Evolutionary conservation across 2,329 filamentous ascomycete species (phyloP), one percentile per base, ranked within the genome.

Genomic region (Meredithiella fracta): DNA sequence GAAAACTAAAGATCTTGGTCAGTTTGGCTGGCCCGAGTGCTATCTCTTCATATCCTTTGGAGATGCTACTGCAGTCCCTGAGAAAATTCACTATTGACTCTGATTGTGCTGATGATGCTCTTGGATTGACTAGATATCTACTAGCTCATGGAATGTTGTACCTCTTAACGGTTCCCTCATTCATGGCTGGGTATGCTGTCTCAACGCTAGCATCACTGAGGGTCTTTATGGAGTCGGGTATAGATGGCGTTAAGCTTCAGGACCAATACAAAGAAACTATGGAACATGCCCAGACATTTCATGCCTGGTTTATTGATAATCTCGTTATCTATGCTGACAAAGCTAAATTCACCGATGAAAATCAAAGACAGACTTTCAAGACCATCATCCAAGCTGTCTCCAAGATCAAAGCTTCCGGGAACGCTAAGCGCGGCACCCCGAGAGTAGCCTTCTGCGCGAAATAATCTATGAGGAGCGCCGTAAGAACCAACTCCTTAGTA

Each of bases 41-140:
- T n/a, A 73, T 84, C 23, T 72, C 79, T 42, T 85, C 84, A 0
- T 97, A 97, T 64, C 86, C 88, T 9, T 67, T 96, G 14, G 87
- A 98, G 66, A 92, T 96, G 86, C 74, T 94, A 0, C 73, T 98
- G 1, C 86, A 89, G 63, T 83, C 85, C 1, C 73, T 95, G 20
- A 77, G 85, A 8, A 80, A 82, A 0, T 94, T 89, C 61, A 72
- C 97, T 4, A 83, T 83, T 1, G 84, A 97, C 62, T 76, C 83
- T 0, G 85, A 94, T 64, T 97, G 91, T 67, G 86, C 90, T 8
- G 87, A 95, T 64, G 92, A 98, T 69, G 83, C 86, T 1, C 74
- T 97, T 47, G 91, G 90, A 0, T 78, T 98, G 34, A 81, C 86
- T 59, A 85, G 88, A 66, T 96, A 94, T 67, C 75, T 99, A 1